phyloP scores from a whole-genome alignment of 768 basidiomycete genomes.

The Megacollybia marginata region DNA sequence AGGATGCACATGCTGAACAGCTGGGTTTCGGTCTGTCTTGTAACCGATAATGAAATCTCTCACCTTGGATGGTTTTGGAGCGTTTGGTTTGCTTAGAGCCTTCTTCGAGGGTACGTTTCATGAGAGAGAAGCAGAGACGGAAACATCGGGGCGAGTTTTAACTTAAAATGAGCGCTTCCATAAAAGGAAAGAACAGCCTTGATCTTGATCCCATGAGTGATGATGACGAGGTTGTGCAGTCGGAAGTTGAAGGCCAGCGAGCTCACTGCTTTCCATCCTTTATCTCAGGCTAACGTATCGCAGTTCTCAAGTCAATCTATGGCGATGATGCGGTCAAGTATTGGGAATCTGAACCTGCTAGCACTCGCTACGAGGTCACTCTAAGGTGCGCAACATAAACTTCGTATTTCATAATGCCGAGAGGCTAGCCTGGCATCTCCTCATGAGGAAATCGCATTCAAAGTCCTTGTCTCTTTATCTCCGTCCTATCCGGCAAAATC shows the following conservation, averaged over 20 bases:
- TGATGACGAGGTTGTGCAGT: conserved; percentile 29
- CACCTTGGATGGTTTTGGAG: conserved; percentile 26
- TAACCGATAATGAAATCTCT: too few species aligned
- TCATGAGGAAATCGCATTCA: conserved; percentile 43
- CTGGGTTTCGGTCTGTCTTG: too few species aligned
- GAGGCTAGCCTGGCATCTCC: conserved; percentile 44
- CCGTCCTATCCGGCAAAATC: conserved; percentile 55
- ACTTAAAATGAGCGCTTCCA: not conserved
- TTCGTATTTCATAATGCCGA: conserved; percentile 11
- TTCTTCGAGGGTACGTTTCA: conserved; percentile 2
- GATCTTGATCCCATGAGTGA: not conserved
- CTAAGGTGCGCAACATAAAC: conserved; percentile 42
- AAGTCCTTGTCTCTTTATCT: conserved; percentile 52
- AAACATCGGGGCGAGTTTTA: not conserved
- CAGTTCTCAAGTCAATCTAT: conserved; percentile 80
- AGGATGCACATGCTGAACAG: conserved; percentile 25
- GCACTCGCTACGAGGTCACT: conserved; percentile 57
- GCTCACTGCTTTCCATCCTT: conserved; percentile 2
- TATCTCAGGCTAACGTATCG: conserved; percentile 3
- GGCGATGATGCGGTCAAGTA: conserved; percentile 42
- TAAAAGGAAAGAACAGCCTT: not conserved
- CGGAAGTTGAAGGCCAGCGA: conserved; percentile 38
- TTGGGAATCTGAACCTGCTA: conserved; percentile 4
- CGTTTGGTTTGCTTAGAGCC: conserved; percentile 14
- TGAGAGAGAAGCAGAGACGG: not conserved